Percentiles rank a stretch among this genome's conserved stretches.
Conservation (phyloP, 2,329 filamentous ascomycete genomes). For the Penicillium sp. region DNA sequence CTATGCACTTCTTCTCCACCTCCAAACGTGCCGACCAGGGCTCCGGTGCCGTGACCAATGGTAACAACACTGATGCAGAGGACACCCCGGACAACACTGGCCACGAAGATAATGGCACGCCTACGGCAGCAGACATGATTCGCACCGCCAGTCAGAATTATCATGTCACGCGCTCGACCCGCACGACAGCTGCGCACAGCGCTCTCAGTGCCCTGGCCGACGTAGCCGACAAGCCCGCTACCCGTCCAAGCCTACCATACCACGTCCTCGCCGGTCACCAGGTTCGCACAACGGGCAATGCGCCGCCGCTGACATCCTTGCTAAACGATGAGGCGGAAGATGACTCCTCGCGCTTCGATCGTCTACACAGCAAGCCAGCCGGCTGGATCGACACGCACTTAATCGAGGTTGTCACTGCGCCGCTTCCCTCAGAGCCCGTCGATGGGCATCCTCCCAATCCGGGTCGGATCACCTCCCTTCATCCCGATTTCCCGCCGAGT, state of each 20-base stretch:
- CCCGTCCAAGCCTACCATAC: constrained; percentile 51
- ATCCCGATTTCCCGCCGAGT: constrained; percentile 49
- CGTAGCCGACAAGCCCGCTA: constrained; percentile 55
- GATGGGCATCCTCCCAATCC: constrained; percentile 38
- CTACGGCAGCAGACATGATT: constrained; percentile 60
- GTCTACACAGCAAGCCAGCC: constrained; percentile 41
- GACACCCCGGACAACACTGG: constrained; percentile 43
- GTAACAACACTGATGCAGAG: constrained; percentile 48
- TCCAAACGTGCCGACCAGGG: constrained; percentile 52
- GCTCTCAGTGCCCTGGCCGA: constrained; percentile 61
- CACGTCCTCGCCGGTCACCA: constrained; percentile 52
- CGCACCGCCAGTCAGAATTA: constrained; percentile 62
- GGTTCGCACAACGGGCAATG: constrained; percentile 47
- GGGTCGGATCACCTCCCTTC: constrained; percentile 43
- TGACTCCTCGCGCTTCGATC: constrained; percentile 47
- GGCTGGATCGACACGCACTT: constrained; percentile 49
- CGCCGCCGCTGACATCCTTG: constrained; percentile 47
- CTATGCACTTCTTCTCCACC: constrained; percentile 62
- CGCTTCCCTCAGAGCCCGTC: constrained; percentile 29
- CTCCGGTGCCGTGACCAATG: constrained; percentile 41
- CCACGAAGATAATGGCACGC: constrained; percentile 47
- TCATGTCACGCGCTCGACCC: constrained; percentile 59
- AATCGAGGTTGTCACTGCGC: constrained; percentile 45
- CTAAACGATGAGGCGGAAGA: constrained; percentile 54
- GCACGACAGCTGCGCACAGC: constrained; percentile 54